Conservation (phyloP, 1,284 basidiomycete genomes). For the Paramarasmius palmivorus region DNA sequence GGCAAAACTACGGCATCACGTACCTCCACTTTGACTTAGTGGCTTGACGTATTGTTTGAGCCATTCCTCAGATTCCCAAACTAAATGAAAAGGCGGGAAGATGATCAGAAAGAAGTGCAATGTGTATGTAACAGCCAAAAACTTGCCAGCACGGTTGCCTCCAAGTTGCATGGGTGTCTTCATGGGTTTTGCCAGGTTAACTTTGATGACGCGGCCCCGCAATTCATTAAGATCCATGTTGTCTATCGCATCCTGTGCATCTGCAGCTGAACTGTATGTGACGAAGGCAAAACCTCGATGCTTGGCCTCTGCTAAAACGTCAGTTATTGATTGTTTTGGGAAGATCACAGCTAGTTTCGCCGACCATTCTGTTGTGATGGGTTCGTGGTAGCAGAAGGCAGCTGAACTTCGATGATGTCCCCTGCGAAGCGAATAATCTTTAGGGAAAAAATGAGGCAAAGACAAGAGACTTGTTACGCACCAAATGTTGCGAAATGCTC, state of each 20-base stretch:
- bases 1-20: conserved; percentile 20
- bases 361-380: conserved; percentile 54
- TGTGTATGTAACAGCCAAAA: conserved; percentile 2
- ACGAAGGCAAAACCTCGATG: conserved; percentile 85
- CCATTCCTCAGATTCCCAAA: conserved; percentile 89
- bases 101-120: conserved; percentile 8
- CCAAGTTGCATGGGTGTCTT: conserved; percentile 63
- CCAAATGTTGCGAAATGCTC: conserved; percentile 79
- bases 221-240: conserved; percentile 88
- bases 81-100: conserved; percentile 39
- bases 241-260: conserved; percentile 86
- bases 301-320: conserved; percentile 54
- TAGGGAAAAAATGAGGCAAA: conserved; percentile 2
- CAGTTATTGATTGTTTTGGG: background rate
- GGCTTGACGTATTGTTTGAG: conserved; percentile 72
- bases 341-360: conserved; percentile 13
- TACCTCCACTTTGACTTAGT: conserved; percentile 69
- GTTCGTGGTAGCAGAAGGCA: conserved; percentile 68
- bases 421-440: conserved; percentile 45
- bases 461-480: conserved; percentile 32
- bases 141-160: conserved; percentile 75
- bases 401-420: conserved; percentile 79
- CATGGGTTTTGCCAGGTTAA: conserved; percentile 75
- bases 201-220: conserved; percentile 70
- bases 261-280: conserved; percentile 71